Conservation (phyloP, 2,329 filamentous ascomycete species). For the Ampelomyces quisqualis region DNA sequence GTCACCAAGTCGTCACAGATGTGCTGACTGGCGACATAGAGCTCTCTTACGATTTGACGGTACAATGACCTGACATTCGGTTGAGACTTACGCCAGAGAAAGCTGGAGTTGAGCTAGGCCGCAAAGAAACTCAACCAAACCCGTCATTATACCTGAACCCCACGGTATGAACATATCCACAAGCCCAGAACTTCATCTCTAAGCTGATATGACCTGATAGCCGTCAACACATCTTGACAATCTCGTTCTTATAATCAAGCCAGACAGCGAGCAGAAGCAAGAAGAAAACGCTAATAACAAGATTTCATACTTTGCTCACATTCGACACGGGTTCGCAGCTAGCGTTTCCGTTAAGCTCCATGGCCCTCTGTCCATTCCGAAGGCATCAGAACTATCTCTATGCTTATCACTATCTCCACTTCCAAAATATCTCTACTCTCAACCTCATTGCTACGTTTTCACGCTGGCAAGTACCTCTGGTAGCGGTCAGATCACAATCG, state of each 20-base stretch:
- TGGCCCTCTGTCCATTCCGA: slow-evolving; percentile 10
- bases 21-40: slow-evolving; percentile 13
- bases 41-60: slow-evolving; percentile 13
- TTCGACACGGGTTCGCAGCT: slow-evolving; percentile 27
- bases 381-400: slow-evolving; percentile 13
- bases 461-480: slow-evolving; percentile 14
- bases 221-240: slow-evolving; percentile 13
- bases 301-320: slow-evolving; percentile 26
- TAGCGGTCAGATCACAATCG: slow-evolving; percentile 12
- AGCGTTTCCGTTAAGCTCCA: slow-evolving; percentile 11
- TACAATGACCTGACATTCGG: slow-evolving; percentile 17
- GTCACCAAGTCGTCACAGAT: slow-evolving; percentile 23
- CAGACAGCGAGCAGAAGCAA: no score
- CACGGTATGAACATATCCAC: slow-evolving; percentile 5
- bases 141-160: slow-evolving; percentile 16
- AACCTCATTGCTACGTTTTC: slow-evolving; percentile 25
- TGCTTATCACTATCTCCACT: slow-evolving; percentile 24
- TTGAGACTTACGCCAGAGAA: no score
- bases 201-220: slow-evolving; percentile 5
- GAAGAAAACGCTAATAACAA: no score
- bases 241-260: slow-evolving; percentile 21
- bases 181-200: not conserved
- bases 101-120: slow-evolving; percentile 15
- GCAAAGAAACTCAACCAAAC: slow-evolving; percentile 20
- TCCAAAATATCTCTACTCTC: slow-evolving; percentile 22